Conservation (phyloP, 805 yeast species). For the Candida cerambycidarum region DNA sequence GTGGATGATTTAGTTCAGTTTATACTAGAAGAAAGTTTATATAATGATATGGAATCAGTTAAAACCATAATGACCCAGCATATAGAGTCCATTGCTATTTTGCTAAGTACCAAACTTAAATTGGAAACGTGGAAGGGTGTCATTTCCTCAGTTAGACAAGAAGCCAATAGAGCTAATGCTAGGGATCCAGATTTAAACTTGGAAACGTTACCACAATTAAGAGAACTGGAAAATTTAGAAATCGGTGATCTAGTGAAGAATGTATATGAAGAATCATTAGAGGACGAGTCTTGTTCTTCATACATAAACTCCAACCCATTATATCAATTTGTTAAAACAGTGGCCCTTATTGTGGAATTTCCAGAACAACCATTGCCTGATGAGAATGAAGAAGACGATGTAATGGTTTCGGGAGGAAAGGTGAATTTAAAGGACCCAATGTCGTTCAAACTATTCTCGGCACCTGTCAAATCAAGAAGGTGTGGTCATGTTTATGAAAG, state of each 20-base stretch:
- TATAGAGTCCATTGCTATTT: not conserved
- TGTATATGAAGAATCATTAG: not conserved
- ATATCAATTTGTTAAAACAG: conserved; percentile 37
- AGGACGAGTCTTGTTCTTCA: not conserved
- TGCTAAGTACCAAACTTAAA: conserved; percentile 1
- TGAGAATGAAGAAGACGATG: conserved; percentile 50
- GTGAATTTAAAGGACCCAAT: conserved; percentile 71
- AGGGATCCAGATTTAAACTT: conserved; percentile 9
- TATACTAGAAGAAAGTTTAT: conserved; percentile 9
- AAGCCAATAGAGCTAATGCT: conserved; percentile 1
- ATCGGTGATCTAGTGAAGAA: conserved; percentile 7
- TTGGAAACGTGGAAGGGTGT: conserved; percentile 4
- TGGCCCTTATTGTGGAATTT: conserved; percentile 49
- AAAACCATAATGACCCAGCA: not conserved
- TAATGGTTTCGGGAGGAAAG: conserved; percentile 68
- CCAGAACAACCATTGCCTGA: conserved; percentile 67
- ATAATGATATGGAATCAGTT: conserved; percentile 1
- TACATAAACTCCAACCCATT: not conserved
- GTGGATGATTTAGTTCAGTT: conserved; percentile 12
- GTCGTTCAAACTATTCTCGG: conserved; percentile 48
- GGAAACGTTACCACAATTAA: conserved; percentile 5
- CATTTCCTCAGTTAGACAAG: not conserved
- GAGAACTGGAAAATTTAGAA: not conserved
- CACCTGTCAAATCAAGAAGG: conserved; percentile 53
- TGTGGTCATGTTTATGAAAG: conserved; percentile 68